Base-by-base conservation (phyloP, 352 stramenopile species). In the Pythium myriotylum region DNA sequence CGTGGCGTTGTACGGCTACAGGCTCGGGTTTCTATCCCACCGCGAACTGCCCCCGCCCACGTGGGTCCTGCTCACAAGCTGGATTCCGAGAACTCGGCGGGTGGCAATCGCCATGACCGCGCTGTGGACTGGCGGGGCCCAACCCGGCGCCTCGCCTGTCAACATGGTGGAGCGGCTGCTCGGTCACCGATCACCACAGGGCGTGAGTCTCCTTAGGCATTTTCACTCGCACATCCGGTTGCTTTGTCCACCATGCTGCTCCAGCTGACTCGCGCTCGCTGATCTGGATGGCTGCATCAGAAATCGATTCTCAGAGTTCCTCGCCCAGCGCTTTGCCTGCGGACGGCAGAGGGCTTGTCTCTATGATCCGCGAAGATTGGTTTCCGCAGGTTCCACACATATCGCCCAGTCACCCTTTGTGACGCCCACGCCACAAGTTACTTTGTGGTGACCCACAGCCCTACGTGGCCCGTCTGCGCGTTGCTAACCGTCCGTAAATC, bases 371-470 rank as follows among this genome's bases (percentile, higher is more conserved):
- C 14, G 19, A 37, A 29, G 43, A 57, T 68, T 19, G 7, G 22
- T 22, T 58, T 42, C 4, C 16, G 55, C 19, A 67, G 50, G 59
- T 54, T 22, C 3, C 19, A 13, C 2, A 54, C 29, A 20, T n/a
- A 32, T 22, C 32, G 39, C 12, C 41, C 22, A 13, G 43, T 23
- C 29, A 8, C 7, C 27, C n/a, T 17, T 9, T 32, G 23, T 4
- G 29, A 32, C 19, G 12, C 7, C 5, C 7, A 29, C 19, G 17
- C 50, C 61, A 59, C 53, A 62, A 54, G 26, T 39, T 47, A 26
- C 17, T 56, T 68, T 68, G 54, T 68, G 61, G 61, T 46, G 23
- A 46, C 22, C 53, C 61, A 42, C 16, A 68, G 13, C 61, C 61
- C 61, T 68, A 55, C 41, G 58, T 53, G 26, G n/a, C 57, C 33